Conservation (phyloP, 495 filamentous ascomycete genomes). For the Aspergillus panamensis region DNA sequence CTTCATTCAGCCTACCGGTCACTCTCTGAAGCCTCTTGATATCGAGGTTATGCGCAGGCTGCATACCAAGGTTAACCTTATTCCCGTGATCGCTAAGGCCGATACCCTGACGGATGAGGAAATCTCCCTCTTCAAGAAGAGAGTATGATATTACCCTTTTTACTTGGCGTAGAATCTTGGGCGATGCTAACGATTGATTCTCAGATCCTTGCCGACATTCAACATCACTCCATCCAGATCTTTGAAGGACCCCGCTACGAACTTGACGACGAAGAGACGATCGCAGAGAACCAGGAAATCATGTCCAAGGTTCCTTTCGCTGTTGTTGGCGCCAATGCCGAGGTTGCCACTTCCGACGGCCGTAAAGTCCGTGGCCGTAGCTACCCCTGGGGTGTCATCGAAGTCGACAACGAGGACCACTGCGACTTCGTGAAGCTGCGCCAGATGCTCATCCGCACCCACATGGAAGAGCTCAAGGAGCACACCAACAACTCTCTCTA, state of each 20-base stretch:
- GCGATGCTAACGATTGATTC: background rate
- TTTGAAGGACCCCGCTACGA: slow-evolving; percentile 98
- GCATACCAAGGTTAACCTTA: slow-evolving; percentile 99
- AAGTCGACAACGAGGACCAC: slow-evolving; percentile 99
- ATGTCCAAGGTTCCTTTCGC: slow-evolving; percentile 99
- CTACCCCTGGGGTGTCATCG: slow-evolving; percentile 98
- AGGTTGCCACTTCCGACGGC: slow-evolving; percentile 86
- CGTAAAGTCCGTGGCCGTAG: slow-evolving; percentile 92
- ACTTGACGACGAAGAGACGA: slow-evolving; percentile 97
- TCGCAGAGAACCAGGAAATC: slow-evolving; percentile 99
- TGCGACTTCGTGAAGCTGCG: slow-evolving; percentile 99
- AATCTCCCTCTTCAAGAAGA: slow-evolving; percentile 86
- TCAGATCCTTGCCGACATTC: slow-evolving; percentile 95
- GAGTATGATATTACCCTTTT: slow-evolving; percentile 56
- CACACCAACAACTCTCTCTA: slow-evolving; percentile 98
- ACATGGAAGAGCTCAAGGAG: slow-evolving; percentile 99
- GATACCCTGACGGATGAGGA: slow-evolving; percentile 98
- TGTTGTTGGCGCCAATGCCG: slow-evolving; percentile 91
- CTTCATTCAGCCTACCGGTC: slow-evolving; percentile 98
- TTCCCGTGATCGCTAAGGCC: slow-evolving; percentile 97
- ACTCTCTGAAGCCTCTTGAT: slow-evolving; percentile 98
- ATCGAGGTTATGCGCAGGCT: slow-evolving; percentile 99
- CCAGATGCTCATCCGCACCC: slow-evolving; percentile 99
- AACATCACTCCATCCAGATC: slow-evolving; percentile 94
- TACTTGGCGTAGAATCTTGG: background rate